Base-by-base conservation (phyloP, 2,329 filamentous ascomycete species). In the Nemania sp. region DNA sequence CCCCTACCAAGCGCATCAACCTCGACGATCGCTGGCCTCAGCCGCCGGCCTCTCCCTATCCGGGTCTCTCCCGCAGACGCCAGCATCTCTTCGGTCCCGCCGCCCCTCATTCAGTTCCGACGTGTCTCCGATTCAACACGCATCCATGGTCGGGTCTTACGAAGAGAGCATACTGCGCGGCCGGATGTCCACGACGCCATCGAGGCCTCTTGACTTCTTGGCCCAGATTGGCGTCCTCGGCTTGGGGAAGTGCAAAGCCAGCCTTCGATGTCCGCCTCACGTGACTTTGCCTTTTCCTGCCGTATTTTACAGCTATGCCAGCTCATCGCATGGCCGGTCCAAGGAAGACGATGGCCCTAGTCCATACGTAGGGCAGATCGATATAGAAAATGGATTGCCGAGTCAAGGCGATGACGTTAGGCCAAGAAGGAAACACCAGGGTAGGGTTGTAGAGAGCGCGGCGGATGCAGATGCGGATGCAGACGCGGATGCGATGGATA, bases 71-170 rank as follows among this genome's bases (percentile, higher is more conserved):
- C 80, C 85, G 15, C 81, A 84, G 52, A 81, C 81, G 5, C 80
- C 83, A 1, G 76, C 77, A 0, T 75, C 82, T 46, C 70, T 83
- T 9, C 80, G 83, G 3, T 79, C 86, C 2, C 83, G 92, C 45
- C 80, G 85, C 9, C 87, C 89, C 0, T 97, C 93, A 0, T 80
- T 91, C 47, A 83, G 85, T 15, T 87, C 89, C 0, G 93, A 97
- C 47, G 78, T 81, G 2, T 92, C 91, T 2, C 89, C 91, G 3
- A 79, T 95, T 29, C 90, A 94, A 58, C 92, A 96, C 75, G 93
- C 94, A 9, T 93, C 93, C 3, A 96, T 99, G 90, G 94, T 98
- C 2, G 95, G 95, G 2, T 97, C 94, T 1, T 99, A 97, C 68
- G 95, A 99, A 76, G 95, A 99, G 77, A 97, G 92, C 29, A 97